Percentiles rank a stretch among this genome's conserved stretches.
These are phyloP conservation scores for Terana coerulea DNA, from an alignment of 768 basidiomycete genomes.

Conservation along the genomic window DNA sequence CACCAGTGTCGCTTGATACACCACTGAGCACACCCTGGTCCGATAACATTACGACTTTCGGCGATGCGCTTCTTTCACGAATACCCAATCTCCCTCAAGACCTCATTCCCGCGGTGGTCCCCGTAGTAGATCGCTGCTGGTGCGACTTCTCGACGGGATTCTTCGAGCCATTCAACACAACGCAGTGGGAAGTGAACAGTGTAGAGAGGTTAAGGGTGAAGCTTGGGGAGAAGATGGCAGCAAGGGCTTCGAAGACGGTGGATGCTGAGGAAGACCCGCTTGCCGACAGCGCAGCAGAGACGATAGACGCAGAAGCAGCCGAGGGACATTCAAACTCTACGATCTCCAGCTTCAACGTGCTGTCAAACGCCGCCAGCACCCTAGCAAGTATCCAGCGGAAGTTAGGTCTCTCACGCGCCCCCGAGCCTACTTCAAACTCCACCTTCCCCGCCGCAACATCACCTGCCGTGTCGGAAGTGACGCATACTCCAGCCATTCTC, in stretches of 20 bases:
- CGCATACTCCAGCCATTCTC: too few species aligned
- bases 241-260: not conserved
- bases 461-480: too few species aligned
- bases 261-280: not conserved
- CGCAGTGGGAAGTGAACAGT: slow-evolving; percentile 70
- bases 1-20: slow-evolving; percentile 66
- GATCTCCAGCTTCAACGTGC: not conserved
- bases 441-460: not conserved
- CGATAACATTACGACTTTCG: slow-evolving; percentile 68
- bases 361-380: not conserved
- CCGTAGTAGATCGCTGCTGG: slow-evolving; percentile 79
- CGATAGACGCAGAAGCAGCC: not conserved
- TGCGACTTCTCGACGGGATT: slow-evolving; percentile 68
- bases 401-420: not conserved
- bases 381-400: not conserved
- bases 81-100: slow-evolving; percentile 34
- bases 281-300: not conserved
- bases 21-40: slow-evolving; percentile 64
- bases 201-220: slow-evolving; percentile 42
- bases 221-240: slow-evolving; percentile 29
- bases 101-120: slow-evolving; percentile 53
- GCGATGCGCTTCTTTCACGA: slow-evolving; percentile 52
- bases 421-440: not conserved
- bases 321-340: not conserved
- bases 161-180: slow-evolving; percentile 75